Evolutionary conservation across 805 yeast genomes (phyloP).

Genomic region (Yamadazyma nakazawae): DNA sequence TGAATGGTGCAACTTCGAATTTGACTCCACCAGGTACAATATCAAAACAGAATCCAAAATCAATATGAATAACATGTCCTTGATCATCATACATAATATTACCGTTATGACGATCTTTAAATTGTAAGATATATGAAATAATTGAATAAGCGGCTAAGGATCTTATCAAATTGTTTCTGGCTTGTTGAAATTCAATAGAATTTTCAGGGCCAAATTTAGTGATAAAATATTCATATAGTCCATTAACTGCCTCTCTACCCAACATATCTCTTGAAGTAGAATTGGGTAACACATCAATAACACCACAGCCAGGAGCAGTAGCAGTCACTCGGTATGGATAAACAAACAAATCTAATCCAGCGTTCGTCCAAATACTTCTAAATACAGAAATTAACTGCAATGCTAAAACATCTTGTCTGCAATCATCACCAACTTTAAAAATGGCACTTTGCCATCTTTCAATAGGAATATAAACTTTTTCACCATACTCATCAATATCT

Average conservation of each 20-base stretch:
- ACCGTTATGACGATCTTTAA: slow-evolving; percentile 98
- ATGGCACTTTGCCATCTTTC: slow-evolving; percentile 93
- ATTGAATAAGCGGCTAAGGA: slow-evolving; percentile 94
- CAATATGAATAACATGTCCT: slow-evolving; percentile 94
- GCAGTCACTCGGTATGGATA: slow-evolving; percentile 96
- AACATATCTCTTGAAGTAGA: slow-evolving; percentile 96
- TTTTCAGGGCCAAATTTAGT: slow-evolving; percentile 95
- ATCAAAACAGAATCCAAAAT: slow-evolving; percentile 97
- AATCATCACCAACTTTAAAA: slow-evolving; percentile 98
- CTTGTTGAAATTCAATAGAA: slow-evolving; percentile 83
- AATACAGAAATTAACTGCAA: slow-evolving; percentile 88
- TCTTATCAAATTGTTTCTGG: slow-evolving; percentile 88
- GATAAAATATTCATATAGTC: slow-evolving; percentile 85
- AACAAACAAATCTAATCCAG: slow-evolving; percentile 86
- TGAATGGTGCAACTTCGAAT: slow-evolving; percentile 98
- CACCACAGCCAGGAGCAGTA: slow-evolving; percentile 99
- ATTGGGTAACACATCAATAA: slow-evolving; percentile 94
- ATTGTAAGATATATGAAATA: slow-evolving; percentile 84
- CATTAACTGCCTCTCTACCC: slow-evolving; percentile 98
- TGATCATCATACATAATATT: slow-evolving; percentile 93
- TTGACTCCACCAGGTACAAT: slow-evolving; percentile 98
- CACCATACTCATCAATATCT: slow-evolving; percentile 40
- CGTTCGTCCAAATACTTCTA: slow-evolving; percentile 82
- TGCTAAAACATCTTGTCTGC: slow-evolving; percentile 95
- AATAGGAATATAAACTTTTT: slow-evolving; percentile 32